Evolutionary conservation across 2,329 filamentous ascomycete species (phyloP).

Genomic region (Neofusicoccum kwambonambiense): DNA sequence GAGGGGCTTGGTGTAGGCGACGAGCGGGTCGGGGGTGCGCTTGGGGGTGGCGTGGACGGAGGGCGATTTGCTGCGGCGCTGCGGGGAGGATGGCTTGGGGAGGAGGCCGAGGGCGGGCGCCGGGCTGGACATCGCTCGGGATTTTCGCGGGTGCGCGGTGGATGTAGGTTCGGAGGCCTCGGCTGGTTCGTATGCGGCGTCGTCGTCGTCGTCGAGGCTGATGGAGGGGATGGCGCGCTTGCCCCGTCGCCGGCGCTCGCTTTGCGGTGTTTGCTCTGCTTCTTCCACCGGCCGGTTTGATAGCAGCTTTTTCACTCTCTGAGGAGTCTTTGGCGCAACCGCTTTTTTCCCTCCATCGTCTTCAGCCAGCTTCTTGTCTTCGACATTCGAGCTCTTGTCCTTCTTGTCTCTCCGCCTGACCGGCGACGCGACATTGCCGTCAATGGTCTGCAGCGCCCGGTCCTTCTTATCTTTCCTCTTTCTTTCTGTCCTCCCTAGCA

Average conservation of each 20-base stretch:
- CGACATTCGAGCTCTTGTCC: neutral
- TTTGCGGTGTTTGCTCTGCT: neutral
- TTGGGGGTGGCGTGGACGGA: neutral
- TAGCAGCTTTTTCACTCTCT: neutral
- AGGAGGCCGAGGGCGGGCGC: neutral
- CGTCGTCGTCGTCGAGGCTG: neutral
- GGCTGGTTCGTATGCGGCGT: neutral
- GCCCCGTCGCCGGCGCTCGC: neutral
- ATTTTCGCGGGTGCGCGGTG: neutral
- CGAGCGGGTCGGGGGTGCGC: neutral
- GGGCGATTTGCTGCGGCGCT: neutral
- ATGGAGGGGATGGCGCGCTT: neutral
- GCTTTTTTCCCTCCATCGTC: neutral
- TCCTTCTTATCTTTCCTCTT: neutral
- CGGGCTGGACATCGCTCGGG: neutral
- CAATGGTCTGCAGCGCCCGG: neutral
- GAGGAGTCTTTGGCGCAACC: neutral
- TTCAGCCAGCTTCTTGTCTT: too few relatives aligned
- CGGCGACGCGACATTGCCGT: slow-evolving; percentile 2
- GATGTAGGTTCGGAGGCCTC: neutral
- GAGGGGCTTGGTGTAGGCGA: slow-evolving; percentile 26
- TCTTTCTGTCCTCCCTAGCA: neutral
- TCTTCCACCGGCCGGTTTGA: neutral
- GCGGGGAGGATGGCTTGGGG: neutral
- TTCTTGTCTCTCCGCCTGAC: neutral